Conservation (phyloP, 208 protist species). For the Tetramitus jugosus region DNA sequence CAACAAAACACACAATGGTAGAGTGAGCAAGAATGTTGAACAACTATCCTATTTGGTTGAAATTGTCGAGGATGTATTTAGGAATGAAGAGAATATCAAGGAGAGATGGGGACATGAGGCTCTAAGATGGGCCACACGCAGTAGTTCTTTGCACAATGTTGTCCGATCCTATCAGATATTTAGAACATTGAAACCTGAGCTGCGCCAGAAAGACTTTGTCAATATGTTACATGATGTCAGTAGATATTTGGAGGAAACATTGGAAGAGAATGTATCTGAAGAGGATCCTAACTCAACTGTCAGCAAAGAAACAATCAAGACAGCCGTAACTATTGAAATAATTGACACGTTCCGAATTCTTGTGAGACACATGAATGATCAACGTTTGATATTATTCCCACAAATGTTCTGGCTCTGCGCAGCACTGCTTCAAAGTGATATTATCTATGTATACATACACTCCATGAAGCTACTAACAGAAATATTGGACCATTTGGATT, state of each 20-base stretch:
- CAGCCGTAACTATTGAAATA: not conserved
- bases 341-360: not conserved
- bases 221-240: not conserved
- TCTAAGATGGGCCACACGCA: not conserved
- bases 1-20: not conserved
- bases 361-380: not conserved
- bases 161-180: slow-evolving; percentile 16
- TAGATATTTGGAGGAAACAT: not conserved
- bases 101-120: not conserved
- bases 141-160: not conserved
- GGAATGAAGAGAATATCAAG: not conserved
- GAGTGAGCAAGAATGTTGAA: not conserved
- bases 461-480: not conserved
- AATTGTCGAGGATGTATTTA: not conserved
- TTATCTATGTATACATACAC: not conserved
- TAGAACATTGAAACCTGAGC: not conserved
- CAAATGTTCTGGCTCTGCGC: slow-evolving; percentile 12
- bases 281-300: not conserved
- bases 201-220: not conserved
- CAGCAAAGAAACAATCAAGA: not conserved
- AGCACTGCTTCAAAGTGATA: not conserved
- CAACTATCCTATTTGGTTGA: not conserved
- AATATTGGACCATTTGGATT: not conserved
- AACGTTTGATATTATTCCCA: not conserved
- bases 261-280: not conserved